Base-by-base conservation (phyloP, 371 early-diverging fungal genomes). In the Nematocida parisii region DNA sequence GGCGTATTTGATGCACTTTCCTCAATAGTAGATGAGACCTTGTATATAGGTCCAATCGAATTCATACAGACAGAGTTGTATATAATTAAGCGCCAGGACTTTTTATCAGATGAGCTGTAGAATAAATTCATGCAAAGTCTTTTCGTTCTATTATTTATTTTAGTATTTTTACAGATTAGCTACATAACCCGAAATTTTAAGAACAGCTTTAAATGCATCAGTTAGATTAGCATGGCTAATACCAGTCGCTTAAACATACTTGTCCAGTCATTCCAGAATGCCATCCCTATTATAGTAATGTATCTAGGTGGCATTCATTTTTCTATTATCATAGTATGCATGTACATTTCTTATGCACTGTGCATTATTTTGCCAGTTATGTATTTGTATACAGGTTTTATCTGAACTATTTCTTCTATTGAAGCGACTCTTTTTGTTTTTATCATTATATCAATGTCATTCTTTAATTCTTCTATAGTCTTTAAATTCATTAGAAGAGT, bases 1-100 rank as follows among this genome's bases (percentile, higher is more conserved):
- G 75, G 75, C 0, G 75, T 75, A 20, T 75, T 54, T 44, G 20
- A 5, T n/a, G 75, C 75, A 13, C 55, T 75, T 13, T 66, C 66
- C 6, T 75, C 75, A 15, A 70, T 66, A 11, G 70, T 44, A 24
- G 27, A 66, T 24, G 75, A 75, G 54, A 75, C 75, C 13, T 42
- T 75, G 44, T 44, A 47, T 20, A 39, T 68, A 33, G 75, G 75
- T 1, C 22, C 52, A 5, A 24, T 75, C 1, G 18, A 15, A 15
- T 4, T 20, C 4, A n/a, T 75, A 11, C 33, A 66, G 13, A 75
- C 73, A 27, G 61, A 73, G 5, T 18, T 24, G 50, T 11, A 61
- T 9, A 9, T 46, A 20, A 57, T 64, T 15, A 64, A 33, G 7
- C 7, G 7, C 13, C 11, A 22, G 5, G 64, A 64, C n/a, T 20